These are phyloP conservation scores for Apiospora phragmitis DNA, from an alignment of 2,329 filamentous ascomycete genomes.

Conservation along the genomic window DNA sequence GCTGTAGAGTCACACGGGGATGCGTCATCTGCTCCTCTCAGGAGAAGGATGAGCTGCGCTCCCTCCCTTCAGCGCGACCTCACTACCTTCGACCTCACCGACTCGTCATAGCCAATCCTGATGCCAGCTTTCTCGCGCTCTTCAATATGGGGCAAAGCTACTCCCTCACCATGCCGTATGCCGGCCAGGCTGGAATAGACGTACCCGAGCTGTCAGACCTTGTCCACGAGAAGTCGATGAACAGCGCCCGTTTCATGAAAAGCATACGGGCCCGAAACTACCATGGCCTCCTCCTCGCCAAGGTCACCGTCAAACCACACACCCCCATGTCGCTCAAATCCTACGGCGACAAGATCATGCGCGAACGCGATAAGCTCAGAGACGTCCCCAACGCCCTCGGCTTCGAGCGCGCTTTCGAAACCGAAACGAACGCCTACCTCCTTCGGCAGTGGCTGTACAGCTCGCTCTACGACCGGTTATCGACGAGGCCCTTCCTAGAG, in stretches of 20 bases:
- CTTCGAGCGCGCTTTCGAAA: conserved; percentile 91
- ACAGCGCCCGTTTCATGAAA: conserved; percentile 94
- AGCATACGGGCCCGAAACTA: conserved; percentile 87
- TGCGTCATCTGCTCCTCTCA: not conserved
- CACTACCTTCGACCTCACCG: not conserved
- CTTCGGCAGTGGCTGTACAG: conserved; percentile 95
- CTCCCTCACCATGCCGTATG: conserved; percentile 87
- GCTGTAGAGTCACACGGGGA: not conserved
- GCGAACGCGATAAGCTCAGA: conserved; percentile 76
- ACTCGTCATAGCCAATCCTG: not conserved
- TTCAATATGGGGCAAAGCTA: conserved; percentile 89
- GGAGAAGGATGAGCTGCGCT: conserved; percentile 8
- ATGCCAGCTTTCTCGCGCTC: not conserved
- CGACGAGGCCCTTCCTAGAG: conserved; percentile 93
- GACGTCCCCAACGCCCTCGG: conserved; percentile 88
- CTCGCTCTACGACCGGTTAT: conserved; percentile 94
- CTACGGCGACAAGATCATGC: conserved; percentile 75
- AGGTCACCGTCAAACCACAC: conserved; percentile 92
- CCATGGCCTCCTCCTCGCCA: conserved; percentile 89
- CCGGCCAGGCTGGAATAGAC: conserved; percentile 90
- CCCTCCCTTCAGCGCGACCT: conserved; percentile 2
- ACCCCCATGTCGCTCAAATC: conserved; percentile 75
- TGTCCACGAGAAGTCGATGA: conserved; percentile 88
- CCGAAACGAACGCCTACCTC: conserved; percentile 85
- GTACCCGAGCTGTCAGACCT: conserved; percentile 88